A percentile compares a stretch with the other conserved stretches of the same genome.
Evolutionary conservation across 768 basidiomycete species (phyloP).

Genomic region (Phallus indusiatus): DNA sequence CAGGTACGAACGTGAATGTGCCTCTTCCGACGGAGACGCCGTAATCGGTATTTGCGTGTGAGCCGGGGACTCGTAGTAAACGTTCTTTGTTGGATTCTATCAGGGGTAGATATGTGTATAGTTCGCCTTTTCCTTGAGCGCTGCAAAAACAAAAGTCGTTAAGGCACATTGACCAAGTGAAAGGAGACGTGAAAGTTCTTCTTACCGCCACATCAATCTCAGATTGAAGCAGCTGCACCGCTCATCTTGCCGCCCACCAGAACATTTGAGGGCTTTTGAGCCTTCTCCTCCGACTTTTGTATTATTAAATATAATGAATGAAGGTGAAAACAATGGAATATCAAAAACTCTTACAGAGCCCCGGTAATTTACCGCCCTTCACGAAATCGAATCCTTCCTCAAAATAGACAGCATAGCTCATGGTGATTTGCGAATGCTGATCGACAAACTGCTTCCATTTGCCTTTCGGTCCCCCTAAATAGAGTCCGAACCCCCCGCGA

Average conservation of each 20-base stretch:
- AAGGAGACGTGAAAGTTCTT: background rate
- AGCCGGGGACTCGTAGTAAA: constrained; percentile 32
- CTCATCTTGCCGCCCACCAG: constrained; percentile 48
- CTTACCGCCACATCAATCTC: constrained; percentile 58
- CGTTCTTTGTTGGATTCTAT: constrained; percentile 23
- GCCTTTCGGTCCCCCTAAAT: constrained; percentile 55
- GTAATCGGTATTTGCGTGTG: constrained; percentile 52
- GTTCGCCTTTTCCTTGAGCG: constrained; percentile 45
- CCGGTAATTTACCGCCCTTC: constrained; percentile 65
- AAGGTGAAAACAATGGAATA: constrained; percentile 1
- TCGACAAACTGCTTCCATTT: constrained; percentile 22
- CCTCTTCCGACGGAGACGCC: constrained; percentile 65
- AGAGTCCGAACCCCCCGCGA: constrained; percentile 61
- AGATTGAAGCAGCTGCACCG: constrained; percentile 47
- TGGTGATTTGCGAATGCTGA: constrained; percentile 39
- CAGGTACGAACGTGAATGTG: constrained; percentile 51
- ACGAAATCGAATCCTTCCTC: constrained; percentile 52
- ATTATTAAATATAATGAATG: constrained; percentile 7
- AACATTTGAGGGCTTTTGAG: constrained; percentile 42
- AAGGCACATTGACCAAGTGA: background rate
- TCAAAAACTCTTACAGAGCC: constrained; percentile 43
- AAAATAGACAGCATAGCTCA: constrained; percentile 56
- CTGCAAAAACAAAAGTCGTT: constrained; percentile 10
- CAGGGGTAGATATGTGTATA: constrained; percentile 61
- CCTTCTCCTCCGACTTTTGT: constrained; percentile 48